Base-by-base conservation (phyloP, 768 basidiomycete genomes). In the Obba rivulosa region DNA sequence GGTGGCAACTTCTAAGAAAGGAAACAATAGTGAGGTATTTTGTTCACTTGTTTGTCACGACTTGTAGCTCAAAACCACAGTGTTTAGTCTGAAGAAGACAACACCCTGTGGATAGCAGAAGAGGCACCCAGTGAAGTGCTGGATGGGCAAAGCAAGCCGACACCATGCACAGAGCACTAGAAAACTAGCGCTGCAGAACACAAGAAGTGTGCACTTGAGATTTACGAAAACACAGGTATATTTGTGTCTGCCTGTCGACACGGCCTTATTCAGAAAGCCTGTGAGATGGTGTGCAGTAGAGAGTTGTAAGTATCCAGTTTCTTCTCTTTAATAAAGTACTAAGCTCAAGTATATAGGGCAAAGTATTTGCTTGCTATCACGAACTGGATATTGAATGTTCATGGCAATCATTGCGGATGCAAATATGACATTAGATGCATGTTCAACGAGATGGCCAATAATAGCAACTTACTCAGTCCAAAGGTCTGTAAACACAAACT, bases 171-270 rank as follows among this genome's bases (percentile, higher is more conserved):
- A 1, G 49, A 65, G 20, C 64, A 64, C 41, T 69, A 64, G 67
- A 68, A 64, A 50, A 65, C 60, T 0, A 59, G 56, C 1, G 51
- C 56, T 1, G 49, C 56, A 0, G 62, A 69, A 21, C 53, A 56
- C 1, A 50, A 55, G 34, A 70, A 67, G 50, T 57, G 51, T 18
- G 66, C 65, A 61, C 70, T 63, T 68, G 56, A 50, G 3, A 53
- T 69, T 5, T 75, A 69, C 43, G 50, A 65, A 0, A 67, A 72
- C 57, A 62, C 66, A 0, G 69, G 72, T 0, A 55, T 71, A 9
- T 75, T 75, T 50, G 60, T 66, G 0, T 45, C 51, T 14, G 52
- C 48, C 3, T 60, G 58, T 35, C 54, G 54, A 9, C 59, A 60
- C 48, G 57, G 59, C 0, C 35, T 57, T 22, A 52, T 60, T 14